Conservation (phyloP, 768 basidiomycete species). For the Kwoniella bestiolae region DNA sequence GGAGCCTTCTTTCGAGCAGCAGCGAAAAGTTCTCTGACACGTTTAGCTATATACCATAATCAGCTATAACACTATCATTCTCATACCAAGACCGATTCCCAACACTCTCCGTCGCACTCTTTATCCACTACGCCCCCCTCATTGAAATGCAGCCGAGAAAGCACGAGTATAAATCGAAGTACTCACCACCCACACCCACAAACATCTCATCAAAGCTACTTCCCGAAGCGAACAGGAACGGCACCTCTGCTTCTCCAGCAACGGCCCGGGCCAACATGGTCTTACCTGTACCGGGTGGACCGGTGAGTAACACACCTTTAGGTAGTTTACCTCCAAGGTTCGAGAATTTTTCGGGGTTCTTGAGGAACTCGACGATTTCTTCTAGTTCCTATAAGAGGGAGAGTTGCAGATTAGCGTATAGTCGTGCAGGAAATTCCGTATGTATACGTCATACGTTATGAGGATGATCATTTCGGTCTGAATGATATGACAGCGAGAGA, state of each 20-base stretch:
- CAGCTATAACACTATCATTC: no score
- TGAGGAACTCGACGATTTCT: conserved; percentile 93
- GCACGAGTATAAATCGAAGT: neutral
- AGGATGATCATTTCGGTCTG: no score
- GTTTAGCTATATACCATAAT: conserved; percentile 71
- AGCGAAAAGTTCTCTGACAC: conserved; percentile 91
- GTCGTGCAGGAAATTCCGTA: neutral
- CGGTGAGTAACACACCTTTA: conserved; percentile 77
- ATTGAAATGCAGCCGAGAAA: no score
- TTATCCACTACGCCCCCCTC: no score
- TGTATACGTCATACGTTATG: no score
- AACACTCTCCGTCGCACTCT: no score
- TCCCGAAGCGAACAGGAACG: conserved; percentile 95
- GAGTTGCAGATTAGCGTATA: no score
- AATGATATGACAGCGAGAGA: no score
- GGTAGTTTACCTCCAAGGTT: conserved; percentile 91
- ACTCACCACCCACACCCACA: conserved; percentile 54
- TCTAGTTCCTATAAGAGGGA: conserved; percentile 87
- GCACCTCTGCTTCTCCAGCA: conserved; percentile 96
- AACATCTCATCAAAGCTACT: conserved; percentile 99
- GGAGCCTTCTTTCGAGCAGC: conserved; percentile 92
- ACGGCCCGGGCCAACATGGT: conserved; percentile 96
- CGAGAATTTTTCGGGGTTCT: conserved; percentile 87
- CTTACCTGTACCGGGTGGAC: conserved; percentile 79
- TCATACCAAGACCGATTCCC: no score